Evolutionary conservation across 768 basidiomycete genomes (phyloP).

Genomic region (Rhodotorula kratochvilovae): DNA sequence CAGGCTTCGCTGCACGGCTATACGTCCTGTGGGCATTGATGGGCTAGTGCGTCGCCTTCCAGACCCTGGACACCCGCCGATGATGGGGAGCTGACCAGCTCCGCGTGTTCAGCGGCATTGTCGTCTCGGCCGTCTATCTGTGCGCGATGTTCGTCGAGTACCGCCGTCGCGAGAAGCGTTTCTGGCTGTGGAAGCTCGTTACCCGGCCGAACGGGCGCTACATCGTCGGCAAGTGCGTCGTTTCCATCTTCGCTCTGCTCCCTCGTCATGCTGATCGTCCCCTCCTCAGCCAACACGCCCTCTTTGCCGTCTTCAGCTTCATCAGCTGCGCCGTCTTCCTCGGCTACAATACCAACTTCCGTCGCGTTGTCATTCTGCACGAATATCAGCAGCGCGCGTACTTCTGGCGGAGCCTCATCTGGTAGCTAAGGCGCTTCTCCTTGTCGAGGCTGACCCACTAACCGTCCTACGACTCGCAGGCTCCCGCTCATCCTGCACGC

Average conservation of each 20-base stretch:
- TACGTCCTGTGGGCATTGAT: not conserved
- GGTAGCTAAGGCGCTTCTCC: not conserved
- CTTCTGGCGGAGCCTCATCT: slow-evolving; percentile 11
- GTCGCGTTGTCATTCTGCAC: not conserved
- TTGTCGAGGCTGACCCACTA: not conserved
- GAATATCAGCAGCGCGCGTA: not conserved
- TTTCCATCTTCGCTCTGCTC: not conserved
- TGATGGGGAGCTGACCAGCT: no score
- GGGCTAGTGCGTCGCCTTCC: slow-evolving; percentile 1
- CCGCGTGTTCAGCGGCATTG: not conserved
- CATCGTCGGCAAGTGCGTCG: slow-evolving; percentile 14
- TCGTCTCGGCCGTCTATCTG: not conserved
- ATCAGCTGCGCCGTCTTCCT: slow-evolving; percentile 6
- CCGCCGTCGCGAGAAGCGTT: not conserved
- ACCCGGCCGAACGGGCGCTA: not conserved
- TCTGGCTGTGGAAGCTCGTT: slow-evolving; percentile 15
- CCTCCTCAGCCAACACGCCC: slow-evolving; percentile 13
- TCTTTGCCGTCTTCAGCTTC: slow-evolving; percentile 14
- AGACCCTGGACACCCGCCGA: no score
- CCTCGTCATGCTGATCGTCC: not conserved
- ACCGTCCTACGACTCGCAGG: not conserved
- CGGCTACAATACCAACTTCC: slow-evolving; percentile 9
- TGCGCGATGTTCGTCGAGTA: not conserved
- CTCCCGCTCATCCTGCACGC: slow-evolving; percentile 11
- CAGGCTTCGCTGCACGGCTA: not conserved